Evolutionary conservation across 139 green algal species (phyloP).

Genomic region (Chlamydomonas incerta): DNA sequence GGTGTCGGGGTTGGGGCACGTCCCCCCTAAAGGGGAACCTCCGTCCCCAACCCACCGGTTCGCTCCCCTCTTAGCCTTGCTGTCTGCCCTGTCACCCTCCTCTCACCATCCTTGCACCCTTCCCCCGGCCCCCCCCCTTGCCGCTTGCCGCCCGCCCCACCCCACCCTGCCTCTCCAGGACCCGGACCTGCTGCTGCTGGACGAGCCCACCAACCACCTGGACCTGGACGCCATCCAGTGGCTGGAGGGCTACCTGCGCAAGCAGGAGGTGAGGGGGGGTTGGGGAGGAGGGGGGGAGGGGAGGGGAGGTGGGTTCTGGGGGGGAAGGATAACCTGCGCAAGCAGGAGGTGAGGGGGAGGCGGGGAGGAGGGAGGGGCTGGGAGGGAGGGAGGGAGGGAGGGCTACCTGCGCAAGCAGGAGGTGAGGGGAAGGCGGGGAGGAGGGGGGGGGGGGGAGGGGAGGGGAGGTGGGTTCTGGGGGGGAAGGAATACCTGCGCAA

Average conservation of each 20-base stretch:
- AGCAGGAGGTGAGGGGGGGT: slow-evolving; percentile 64
- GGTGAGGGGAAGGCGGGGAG: too few species aligned
- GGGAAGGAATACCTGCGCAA: too few species aligned
- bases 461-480: too few species aligned
- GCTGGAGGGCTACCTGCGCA: slow-evolving; percentile 95
- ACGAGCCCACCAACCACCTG: slow-evolving; percentile 99
- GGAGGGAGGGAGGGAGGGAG: too few species aligned
- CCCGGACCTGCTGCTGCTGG: slow-evolving; percentile 92
- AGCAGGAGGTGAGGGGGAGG: neutral
- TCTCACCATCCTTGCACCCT: neutral
- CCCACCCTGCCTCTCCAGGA: slow-evolving; percentile 63
- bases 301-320: neutral
- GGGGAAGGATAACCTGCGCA: neutral
- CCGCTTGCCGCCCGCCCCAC: neutral
- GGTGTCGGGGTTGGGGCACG: too few species aligned
- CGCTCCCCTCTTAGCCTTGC: too few species aligned
- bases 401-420: slow-evolving; percentile 87
- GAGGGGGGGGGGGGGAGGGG: neutral
- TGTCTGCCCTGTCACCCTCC: too few species aligned
- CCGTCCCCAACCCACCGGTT: too few species aligned
- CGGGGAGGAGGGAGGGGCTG: neutral
- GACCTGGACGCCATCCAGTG: slow-evolving; percentile 98
- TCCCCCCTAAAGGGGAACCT: too few species aligned
- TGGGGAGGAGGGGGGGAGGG: neutral
- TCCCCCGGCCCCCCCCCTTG: too few species aligned